phyloP scores from a whole-genome alignment of 1,284 basidiomycete species.

The Pseudozyma tsukubaensis region DNA sequence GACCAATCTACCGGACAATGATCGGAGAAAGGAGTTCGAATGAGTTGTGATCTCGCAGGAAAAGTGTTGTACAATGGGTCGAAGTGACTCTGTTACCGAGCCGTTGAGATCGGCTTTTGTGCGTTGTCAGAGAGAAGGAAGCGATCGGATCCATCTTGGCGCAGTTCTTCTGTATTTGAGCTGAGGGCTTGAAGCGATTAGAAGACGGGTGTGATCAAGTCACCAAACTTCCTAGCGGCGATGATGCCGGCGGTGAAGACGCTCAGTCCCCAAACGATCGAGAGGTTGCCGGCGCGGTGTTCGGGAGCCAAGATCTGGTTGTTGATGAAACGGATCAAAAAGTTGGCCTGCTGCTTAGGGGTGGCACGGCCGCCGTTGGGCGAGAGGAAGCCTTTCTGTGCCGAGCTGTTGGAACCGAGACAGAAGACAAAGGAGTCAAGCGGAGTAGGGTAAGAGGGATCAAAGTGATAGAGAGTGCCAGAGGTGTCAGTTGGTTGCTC shows the following conservation, averaged over 20 bases:
- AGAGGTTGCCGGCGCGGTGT: conserved; percentile 62
- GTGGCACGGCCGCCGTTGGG: conserved; percentile 7
- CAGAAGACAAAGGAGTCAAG: background rate
- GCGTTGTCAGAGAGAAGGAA: background rate
- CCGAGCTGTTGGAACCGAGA: conserved; percentile 22
- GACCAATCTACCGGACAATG: background rate
- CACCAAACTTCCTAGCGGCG: conserved; percentile 58
- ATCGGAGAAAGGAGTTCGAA: background rate
- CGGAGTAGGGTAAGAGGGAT: no score
- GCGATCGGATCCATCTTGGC: background rate
- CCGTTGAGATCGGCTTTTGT: no score
- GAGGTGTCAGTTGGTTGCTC: no score
- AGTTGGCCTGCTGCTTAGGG: conserved; percentile 44
- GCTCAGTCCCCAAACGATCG: conserved; percentile 57
- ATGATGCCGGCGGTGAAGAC: conserved; percentile 61
- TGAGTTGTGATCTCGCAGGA: no score
- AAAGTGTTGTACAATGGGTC: no score
- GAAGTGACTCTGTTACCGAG: no score
- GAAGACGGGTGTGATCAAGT: conserved; percentile 58
- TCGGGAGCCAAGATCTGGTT: conserved; percentile 59
- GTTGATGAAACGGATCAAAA: conserved; percentile 51
- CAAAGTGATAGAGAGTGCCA: background rate
- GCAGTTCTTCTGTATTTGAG: background rate
- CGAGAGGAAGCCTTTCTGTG: conserved; percentile 51
- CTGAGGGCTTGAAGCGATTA: conserved; percentile 11